These are phyloP conservation scores for Pisolithus albus DNA, from an alignment of 768 basidiomycete genomes.

Conservation along the genomic window DNA sequence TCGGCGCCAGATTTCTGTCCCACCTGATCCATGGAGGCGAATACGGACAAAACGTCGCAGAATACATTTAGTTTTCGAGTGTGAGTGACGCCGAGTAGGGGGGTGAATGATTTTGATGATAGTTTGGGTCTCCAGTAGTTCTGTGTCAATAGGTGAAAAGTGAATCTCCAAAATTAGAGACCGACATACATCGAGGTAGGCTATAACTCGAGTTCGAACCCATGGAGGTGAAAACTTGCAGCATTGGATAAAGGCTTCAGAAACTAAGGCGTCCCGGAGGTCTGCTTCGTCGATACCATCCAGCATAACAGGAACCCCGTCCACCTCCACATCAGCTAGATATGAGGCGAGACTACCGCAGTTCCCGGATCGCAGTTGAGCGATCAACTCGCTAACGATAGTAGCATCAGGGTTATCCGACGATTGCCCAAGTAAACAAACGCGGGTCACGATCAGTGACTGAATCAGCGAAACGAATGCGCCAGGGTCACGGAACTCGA, in stretches of 20 bases:
- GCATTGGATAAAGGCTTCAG: constrained; percentile 35
- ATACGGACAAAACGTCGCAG: constrained; percentile 2
- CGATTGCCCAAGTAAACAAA: constrained; percentile 14
- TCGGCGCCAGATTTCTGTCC: constrained; percentile 21
- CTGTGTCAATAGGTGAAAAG: constrained; percentile 22
- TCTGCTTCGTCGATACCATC: constrained; percentile 10
- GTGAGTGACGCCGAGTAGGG: constrained; percentile 41
- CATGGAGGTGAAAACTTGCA: constrained; percentile 42
- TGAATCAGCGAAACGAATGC: constrained; percentile 48
- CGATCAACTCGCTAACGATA: constrained; percentile 37
- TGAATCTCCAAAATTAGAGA: not conserved
- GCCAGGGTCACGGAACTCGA: constrained; percentile 35
- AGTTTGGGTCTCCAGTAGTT: constrained; percentile 40
- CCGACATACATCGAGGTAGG: constrained; percentile 41
- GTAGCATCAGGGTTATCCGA: constrained; percentile 24
- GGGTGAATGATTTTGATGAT: constrained; percentile 5
- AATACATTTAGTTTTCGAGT: constrained; percentile 41
- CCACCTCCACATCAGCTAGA: constrained; percentile 7
- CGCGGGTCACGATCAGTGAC: constrained; percentile 45
- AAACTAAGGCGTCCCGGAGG: constrained; percentile 42
- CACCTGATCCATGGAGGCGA: constrained; percentile 1
- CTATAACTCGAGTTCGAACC: constrained; percentile 45
- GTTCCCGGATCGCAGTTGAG: constrained; percentile 38
- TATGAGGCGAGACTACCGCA: constrained; percentile 41
- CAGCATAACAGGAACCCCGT: constrained; percentile 6